Percentiles rank a stretch among this genome's conserved stretches.
Evolutionary conservation across 2,329 filamentous ascomycete species (phyloP).

Genomic region (Nemania sp.): DNA sequence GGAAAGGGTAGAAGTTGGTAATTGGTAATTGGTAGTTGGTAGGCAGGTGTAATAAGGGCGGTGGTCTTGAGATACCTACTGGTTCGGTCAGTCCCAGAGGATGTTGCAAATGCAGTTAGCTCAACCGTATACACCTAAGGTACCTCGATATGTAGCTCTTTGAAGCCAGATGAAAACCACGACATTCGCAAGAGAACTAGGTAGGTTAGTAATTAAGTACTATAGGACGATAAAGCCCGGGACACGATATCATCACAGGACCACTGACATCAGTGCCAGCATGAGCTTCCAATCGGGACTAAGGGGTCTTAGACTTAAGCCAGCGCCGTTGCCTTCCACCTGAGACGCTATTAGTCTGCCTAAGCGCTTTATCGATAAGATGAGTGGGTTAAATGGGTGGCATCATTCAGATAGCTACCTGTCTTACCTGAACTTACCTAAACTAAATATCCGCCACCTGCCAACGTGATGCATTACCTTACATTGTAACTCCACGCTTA

Average conservation of each 20-base stretch:
- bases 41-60: too few species aligned
- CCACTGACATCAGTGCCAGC: constrained; percentile 32
- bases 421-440: too few species aligned
- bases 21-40: too few species aligned
- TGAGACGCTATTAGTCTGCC: background rate
- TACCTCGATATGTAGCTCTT: background rate
- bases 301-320: too few species aligned
- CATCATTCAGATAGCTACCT: background rate
- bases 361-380: background rate
- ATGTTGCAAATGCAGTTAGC: background rate
- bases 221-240: background rate
- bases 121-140: background rate
- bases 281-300: background rate
- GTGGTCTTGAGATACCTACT: too few species aligned
- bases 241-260: constrained; percentile 1
- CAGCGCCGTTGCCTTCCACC: background rate
- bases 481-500: too few species aligned
- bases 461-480: background rate
- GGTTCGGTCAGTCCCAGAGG: background rate
- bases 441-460: background rate
- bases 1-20: too few species aligned
- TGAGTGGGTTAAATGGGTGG: background rate
- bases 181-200: background rate
- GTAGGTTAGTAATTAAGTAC: too few species aligned
- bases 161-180: background rate